Evolutionary conservation across 768 basidiomycete species (phyloP).

Genomic region (Pulveroboletus sp.): DNA sequence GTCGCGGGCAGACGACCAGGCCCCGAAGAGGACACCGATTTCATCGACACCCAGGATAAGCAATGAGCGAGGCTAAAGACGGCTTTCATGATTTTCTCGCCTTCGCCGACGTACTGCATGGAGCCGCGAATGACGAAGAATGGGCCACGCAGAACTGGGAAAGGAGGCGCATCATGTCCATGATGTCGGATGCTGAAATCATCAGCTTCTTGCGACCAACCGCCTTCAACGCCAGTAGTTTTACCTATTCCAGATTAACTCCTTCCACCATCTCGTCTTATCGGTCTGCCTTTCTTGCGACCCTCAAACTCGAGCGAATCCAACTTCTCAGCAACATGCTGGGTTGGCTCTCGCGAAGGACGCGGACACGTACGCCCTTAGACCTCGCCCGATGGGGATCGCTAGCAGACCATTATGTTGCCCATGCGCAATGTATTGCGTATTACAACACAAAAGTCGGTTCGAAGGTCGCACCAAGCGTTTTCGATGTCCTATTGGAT

Average conservation of each 20-base stretch:
- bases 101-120: slow-evolving; percentile 78
- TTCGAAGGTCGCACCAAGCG: slow-evolving; percentile 29
- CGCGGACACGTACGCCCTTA: slow-evolving; percentile 42
- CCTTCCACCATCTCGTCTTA: slow-evolving; percentile 75
- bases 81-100: slow-evolving; percentile 83
- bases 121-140: slow-evolving; percentile 5
- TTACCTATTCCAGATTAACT: slow-evolving; percentile 86
- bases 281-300: slow-evolving; percentile 16
- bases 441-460: slow-evolving; percentile 64
- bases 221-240: slow-evolving; percentile 84
- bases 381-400: slow-evolving; percentile 59
- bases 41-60: slow-evolving; percentile 90
- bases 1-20: slow-evolving; percentile 71
- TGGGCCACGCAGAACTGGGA: not conserved
- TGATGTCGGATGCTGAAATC: slow-evolving; percentile 88
- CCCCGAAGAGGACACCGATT: slow-evolving; percentile 89
- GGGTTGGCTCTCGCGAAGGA: slow-evolving; percentile 34
- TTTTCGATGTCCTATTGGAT: slow-evolving; percentile 27
- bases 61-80: slow-evolving; percentile 84
- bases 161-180: slow-evolving; percentile 75
- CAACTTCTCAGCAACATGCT: slow-evolving; percentile 28
- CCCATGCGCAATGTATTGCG: slow-evolving; percentile 65
- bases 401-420: slow-evolving; percentile 44
- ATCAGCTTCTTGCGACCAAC: slow-evolving; percentile 91
- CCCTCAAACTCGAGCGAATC: slow-evolving; percentile 35